Evolutionary conservation across 176 grass and related monocot species (phyloP), one percentile per base, ranked within the genome.

Genomic region (Poa annua): DNA sequence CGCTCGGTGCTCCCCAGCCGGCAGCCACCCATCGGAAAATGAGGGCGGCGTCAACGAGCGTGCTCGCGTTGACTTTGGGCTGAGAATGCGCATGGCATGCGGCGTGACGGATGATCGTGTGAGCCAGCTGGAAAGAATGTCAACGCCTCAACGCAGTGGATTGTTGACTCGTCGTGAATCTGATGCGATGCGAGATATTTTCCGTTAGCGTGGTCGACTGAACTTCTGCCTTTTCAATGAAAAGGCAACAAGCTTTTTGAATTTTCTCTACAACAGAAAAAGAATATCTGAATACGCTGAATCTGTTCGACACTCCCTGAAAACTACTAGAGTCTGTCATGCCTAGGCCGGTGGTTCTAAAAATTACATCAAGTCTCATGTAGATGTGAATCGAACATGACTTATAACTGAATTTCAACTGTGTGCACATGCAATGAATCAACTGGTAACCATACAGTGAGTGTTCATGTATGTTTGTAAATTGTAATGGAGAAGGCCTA

Each of bases 181-280:
- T n/a, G n/a, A n/a, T 39, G 25, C 29, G 22, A 3, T 35, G 64
- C 64, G 36, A 68, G 65, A 69, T 69, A 69, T 66, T 68, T 68
- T 39, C 39, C 35, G 29, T 29, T 1, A 29, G 1, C 29, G 29
- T 29, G 5, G 36, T 7, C 4, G 36, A 36, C 35, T 36, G 35
- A 36, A 36, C 35, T 36, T 36, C 35, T 4, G 5, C 3, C 35
- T 36, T 36, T 36, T 4, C 5, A 36, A 36, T 36, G 35, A 36
- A 36, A 36, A 3, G 35, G 29, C 29, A 36, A 36, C 3, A 3
- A 36, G 35, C 35, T 36, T 36, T 36, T 36, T 36, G 0, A 0
- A 6, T 36, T 36, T 36, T 36, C 35, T 29, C 29, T 29, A 29
- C 29, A 29, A 29, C 29, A 29, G 2, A 29, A 29, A 29, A 29